Evolutionary conservation across 306 rosid species (phyloP).

Genomic region (Trifolium pratense): DNA sequence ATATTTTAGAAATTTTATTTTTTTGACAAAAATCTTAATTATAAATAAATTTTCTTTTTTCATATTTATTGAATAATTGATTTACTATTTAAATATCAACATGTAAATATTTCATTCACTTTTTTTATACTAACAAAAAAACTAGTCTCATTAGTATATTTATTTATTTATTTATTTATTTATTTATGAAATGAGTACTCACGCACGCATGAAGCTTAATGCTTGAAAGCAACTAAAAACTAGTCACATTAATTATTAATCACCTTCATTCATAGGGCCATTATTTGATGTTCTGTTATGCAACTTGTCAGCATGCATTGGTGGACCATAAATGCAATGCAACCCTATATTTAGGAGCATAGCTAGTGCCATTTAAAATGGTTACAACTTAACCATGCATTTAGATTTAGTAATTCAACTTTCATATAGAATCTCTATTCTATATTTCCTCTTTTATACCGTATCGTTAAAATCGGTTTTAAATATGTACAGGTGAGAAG

Average conservation of each 20-base stretch:
- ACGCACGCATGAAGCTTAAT: slow-evolving; percentile 35
- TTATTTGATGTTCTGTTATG: slow-evolving; percentile 47
- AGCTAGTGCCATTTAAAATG: slow-evolving; percentile 9
- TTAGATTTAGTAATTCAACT: neutral
- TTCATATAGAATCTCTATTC: neutral
- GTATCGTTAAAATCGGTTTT: neutral
- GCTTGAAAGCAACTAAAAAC: slow-evolving; percentile 59
- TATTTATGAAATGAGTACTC: too few relatives aligned
- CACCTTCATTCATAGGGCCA: slow-evolving; percentile 36
- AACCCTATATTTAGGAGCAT: slow-evolving; percentile 39
- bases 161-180: too few relatives aligned
- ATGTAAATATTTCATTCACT: too few relatives aligned
- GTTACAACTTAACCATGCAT: neutral
- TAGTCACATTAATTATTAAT: slow-evolving; percentile 51
- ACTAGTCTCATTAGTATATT: too few relatives aligned
- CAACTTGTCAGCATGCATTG: slow-evolving; percentile 49
- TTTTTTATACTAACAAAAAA: too few relatives aligned
- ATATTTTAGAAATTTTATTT: too few relatives aligned
- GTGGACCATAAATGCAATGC: slow-evolving; percentile 62
- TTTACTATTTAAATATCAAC: too few relatives aligned
- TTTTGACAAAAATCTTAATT: too few relatives aligned
- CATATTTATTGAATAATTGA: too few relatives aligned
- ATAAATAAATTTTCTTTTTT: too few relatives aligned
- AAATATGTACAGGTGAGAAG: neutral
- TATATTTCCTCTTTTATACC: neutral